These are phyloP conservation scores for Podosphaera aphanis DNA, from an alignment of 2,329 filamentous ascomycete genomes.

Conservation along the genomic window DNA sequence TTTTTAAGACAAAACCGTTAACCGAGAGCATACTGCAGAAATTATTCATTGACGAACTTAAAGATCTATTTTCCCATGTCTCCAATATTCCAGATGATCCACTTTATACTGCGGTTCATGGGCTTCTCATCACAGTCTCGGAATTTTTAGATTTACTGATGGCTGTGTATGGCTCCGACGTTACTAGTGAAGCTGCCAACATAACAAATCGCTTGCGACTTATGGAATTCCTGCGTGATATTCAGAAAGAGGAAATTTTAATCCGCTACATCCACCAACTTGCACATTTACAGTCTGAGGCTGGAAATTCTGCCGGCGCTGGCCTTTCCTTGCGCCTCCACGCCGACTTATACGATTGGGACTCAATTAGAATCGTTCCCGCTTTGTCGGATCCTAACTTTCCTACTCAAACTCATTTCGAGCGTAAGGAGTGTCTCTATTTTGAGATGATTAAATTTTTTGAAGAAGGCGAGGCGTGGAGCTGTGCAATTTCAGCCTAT, in stretches of 20 bases:
- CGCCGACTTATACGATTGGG: constrained; percentile 83
- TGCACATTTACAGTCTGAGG: constrained; percentile 49
- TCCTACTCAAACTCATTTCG: constrained; percentile 66
- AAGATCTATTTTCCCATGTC: constrained; percentile 56
- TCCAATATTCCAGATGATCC: constrained; percentile 43
- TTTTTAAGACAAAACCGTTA: constrained; percentile 74
- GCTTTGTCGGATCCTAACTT: constrained; percentile 53
- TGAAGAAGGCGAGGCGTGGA: constrained; percentile 86
- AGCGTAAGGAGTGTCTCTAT: constrained; percentile 77
- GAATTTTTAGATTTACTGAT: constrained; percentile 79
- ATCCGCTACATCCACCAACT: constrained; percentile 89
- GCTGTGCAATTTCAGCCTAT: constrained; percentile 67
- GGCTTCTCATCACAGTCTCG: constrained; percentile 64
- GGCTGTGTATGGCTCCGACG: constrained; percentile 61
- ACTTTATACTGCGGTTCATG: constrained; percentile 51
- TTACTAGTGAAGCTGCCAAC: constrained; percentile 48
- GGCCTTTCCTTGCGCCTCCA: constrained; percentile 75
- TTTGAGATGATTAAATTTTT: constrained; percentile 90
- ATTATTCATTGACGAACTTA: constrained; percentile 67
- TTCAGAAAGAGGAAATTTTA: constrained; percentile 94
- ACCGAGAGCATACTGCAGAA: constrained; percentile 83
- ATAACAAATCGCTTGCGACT: constrained; percentile 73
- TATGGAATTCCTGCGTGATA: constrained; percentile 91
- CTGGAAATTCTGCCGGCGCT: constrained; percentile 64
- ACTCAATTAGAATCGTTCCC: constrained; percentile 41